phyloP scores from a whole-genome alignment of 78 protist species.

The Creolimax fragrantissima region DNA sequence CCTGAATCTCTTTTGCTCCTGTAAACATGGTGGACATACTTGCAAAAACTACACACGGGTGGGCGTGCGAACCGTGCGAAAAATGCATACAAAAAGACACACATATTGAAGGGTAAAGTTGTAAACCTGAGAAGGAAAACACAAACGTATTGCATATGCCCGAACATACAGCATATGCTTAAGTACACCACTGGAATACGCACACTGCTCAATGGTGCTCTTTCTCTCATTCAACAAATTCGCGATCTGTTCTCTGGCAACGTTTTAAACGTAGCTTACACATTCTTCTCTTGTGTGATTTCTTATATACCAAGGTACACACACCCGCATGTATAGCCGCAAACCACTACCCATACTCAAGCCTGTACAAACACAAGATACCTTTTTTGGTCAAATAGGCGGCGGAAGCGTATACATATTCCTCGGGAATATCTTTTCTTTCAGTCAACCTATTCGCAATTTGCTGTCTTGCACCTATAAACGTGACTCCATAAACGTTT shows the following conservation, averaged over 20 bases:
- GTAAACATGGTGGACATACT: conserved; percentile 61
- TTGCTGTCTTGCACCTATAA: conserved; percentile 76
- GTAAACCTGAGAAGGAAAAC: not conserved
- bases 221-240: no score
- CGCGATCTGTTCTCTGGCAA: no score
- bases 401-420: not conserved
- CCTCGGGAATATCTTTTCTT: not conserved
- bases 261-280: no score
- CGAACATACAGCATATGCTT: not conserved
- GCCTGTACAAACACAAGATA: no score
- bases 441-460: conserved; percentile 38
- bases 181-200: not conserved
- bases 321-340: no score
- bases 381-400: conserved; percentile 17
- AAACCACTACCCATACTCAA: no score
- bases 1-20: conserved; percentile 62
- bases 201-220: no score
- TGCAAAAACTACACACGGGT: conserved; percentile 11
- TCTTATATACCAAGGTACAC: no score
- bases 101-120: no score
- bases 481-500: conserved; percentile 87
- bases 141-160: not conserved
- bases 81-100: no score
- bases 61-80: no score
- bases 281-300: no score